Evolutionary conservation across 805 yeast species (phyloP).

Genomic region (Suhomyces prunicola): DNA sequence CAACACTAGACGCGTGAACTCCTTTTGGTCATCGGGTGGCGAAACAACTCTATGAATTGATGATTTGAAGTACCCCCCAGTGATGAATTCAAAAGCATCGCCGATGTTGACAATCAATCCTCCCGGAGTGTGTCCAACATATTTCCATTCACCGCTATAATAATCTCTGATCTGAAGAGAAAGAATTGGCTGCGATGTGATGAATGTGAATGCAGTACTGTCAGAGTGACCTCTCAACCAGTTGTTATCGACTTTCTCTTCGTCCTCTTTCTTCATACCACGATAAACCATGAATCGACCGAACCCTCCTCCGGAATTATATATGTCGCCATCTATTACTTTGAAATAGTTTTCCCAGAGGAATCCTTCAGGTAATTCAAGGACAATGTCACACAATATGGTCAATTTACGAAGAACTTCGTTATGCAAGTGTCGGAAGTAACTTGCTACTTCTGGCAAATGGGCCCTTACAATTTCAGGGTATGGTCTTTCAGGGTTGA

Average conservation of each 20-base stretch:
- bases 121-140: conserved; percentile 28
- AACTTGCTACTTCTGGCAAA: conserved; percentile 20
- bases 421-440: conserved; percentile 21
- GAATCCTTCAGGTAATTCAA: conserved; percentile 28
- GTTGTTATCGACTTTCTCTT: conserved; percentile 21
- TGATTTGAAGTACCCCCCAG: conserved; percentile 23
- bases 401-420: conserved; percentile 21
- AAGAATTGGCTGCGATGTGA: conserved; percentile 30
- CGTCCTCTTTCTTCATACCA: conserved; percentile 21
- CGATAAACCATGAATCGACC: conserved; percentile 31
- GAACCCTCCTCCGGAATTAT: conserved; percentile 26
- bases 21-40: conserved; percentile 14
- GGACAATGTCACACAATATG: conserved; percentile 23
- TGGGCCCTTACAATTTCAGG: conserved; percentile 24
- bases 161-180: conserved; percentile 31
- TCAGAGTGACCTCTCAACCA: conserved; percentile 33
- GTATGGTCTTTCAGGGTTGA: conserved; percentile 18
- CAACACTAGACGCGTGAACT: conserved; percentile 12
- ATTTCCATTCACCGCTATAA: conserved; percentile 27
- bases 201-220: conserved; percentile 28
- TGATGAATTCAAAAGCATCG: conserved; percentile 30
- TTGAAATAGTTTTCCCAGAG: conserved; percentile 28
- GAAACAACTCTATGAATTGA: conserved; percentile 14
- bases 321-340: conserved; percentile 18
- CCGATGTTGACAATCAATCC: conserved; percentile 29